Evolutionary conservation across 23 red algal species (phyloP), one percentile per base, ranked within the genome.

Genomic region (Cyanidiococcus yangmingshanensis): DNA sequence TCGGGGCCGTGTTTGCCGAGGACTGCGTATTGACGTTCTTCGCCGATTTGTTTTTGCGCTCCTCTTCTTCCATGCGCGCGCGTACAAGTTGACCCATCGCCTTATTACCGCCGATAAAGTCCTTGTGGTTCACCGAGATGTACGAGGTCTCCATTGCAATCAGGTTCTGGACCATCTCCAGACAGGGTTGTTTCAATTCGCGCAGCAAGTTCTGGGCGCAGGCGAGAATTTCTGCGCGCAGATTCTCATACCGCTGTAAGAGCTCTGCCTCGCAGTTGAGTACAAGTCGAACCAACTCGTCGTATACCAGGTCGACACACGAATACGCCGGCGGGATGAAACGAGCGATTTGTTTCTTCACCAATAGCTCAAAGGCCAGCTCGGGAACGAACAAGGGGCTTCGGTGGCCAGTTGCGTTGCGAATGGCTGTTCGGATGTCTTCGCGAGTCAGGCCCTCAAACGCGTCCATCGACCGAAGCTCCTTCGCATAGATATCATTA

Each of bases 361-460:
- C 89, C 17, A 98, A 76, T 39, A 91, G 71, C 51, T 91, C 94
- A 80, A 98, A 98, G 21, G 88, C 94, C 1, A 77, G 67, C 79
- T 98, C 94, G 27, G 94, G 94, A 40, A 98, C 86, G 67, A 98
- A 98, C 50, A 98, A 79, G 16, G 94, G 87, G 31, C 84, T 89
- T 26, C 94, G 85, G 71, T 91, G 88, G 40, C 94, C 94, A 21
- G 88, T 89, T 1, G 94, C 94, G 81, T 98, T 98, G 30, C 94
- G 85, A 38, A 98, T 79, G n/a, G 94, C 94, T 1, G 85, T 91
- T 67, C 94, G 86, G 57, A 98, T 98, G 34, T 98, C 94, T n/a
- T 92, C 94, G 25, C 80, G 32, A 33, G 88, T 84, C 40, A 98
- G 80, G 1, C 41, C 80, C 54, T 98, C 85, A 40, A 91, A 90